phyloP scores from a whole-genome alignment of 2,329 filamentous ascomycete species.

The Claviceps pazoutovae region DNA sequence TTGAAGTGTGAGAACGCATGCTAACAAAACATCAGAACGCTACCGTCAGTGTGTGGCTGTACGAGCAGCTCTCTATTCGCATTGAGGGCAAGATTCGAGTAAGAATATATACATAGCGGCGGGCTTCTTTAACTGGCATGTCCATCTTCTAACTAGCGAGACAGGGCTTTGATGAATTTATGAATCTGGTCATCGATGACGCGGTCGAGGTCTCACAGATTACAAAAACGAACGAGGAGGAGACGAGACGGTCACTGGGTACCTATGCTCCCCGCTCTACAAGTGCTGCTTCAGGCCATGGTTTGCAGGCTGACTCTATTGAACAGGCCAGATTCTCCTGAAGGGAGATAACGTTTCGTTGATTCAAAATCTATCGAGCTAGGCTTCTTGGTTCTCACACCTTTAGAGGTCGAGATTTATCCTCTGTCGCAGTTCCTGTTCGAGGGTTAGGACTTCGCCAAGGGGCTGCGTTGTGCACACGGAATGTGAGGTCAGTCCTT shows the following conservation, averaged over 20 bases:
- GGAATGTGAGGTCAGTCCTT: too few relatives aligned
- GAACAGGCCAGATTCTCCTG: constrained; percentile 63
- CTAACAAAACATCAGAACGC: constrained; percentile 42
- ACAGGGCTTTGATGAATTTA: constrained; percentile 96
- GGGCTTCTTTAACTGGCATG: neutral
- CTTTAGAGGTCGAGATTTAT: too few relatives aligned
- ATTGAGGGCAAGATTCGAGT: constrained; percentile 96
- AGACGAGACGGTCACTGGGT: constrained; percentile 70
- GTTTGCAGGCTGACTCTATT: constrained; percentile 12
- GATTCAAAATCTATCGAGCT: constrained; percentile 40
- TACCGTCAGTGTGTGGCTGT: constrained; percentile 89
- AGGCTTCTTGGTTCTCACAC: neutral
- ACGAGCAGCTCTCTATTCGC: constrained; percentile 84
- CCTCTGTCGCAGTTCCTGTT: too few relatives aligned
- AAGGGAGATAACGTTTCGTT: constrained; percentile 82
- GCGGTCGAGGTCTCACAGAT: constrained; percentile 81
- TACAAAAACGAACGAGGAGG: constrained; percentile 63
- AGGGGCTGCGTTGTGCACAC: too few relatives aligned
- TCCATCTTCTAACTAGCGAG: neutral
- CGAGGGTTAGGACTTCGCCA: too few relatives aligned
- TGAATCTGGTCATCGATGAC: constrained; percentile 95
- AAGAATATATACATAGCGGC: constrained; percentile 17
- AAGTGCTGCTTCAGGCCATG: neutral
- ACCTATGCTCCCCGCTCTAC: constrained; percentile 16
- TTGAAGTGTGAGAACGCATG: constrained; percentile 9